Conservation (phyloP, 176 grass and related monocot genomes). For the Dendrocalamus sinicus region DNA sequence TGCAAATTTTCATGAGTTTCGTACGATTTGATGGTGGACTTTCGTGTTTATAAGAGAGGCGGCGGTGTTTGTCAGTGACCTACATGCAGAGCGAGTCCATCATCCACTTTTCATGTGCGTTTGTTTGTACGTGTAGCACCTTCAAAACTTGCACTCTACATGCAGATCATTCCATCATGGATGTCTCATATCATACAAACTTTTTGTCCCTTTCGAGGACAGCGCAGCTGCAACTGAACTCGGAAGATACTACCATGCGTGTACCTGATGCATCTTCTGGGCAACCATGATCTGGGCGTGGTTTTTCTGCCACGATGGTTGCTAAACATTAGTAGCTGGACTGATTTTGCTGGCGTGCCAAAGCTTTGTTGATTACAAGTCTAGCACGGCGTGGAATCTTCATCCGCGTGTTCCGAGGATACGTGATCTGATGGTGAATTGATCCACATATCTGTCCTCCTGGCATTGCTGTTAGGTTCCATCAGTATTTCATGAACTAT, state of each 20-base stretch:
- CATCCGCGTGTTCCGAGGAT: not conserved
- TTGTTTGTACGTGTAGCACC: too few relatives aligned
- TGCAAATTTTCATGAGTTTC: not conserved
- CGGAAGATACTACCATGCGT: not conserved
- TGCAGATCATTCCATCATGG: not conserved
- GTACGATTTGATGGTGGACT: not conserved
- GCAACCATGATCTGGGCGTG: conserved; percentile 3
- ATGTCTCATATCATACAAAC: not conserved
- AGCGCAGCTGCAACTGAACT: not conserved
- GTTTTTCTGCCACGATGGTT: not conserved
- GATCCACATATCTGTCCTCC: not conserved
- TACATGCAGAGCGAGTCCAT: too few relatives aligned
- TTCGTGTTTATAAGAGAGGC: not conserved
- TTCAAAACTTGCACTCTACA: not conserved
- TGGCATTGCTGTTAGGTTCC: not conserved
- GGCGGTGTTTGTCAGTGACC: not conserved
- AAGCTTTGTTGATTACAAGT: not conserved
- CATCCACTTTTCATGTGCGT: too few relatives aligned
- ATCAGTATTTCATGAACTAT: not conserved
- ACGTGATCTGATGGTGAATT: not conserved
- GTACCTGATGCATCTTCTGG: not conserved
- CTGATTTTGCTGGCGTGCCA: not conserved
- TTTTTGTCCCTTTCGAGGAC: not conserved
- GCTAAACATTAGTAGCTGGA: not conserved
- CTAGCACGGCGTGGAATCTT: not conserved